These are phyloP conservation scores for Coffea eugenioides DNA, from an alignment of 257 asterid genomes.

Conservation along the genomic window DNA sequence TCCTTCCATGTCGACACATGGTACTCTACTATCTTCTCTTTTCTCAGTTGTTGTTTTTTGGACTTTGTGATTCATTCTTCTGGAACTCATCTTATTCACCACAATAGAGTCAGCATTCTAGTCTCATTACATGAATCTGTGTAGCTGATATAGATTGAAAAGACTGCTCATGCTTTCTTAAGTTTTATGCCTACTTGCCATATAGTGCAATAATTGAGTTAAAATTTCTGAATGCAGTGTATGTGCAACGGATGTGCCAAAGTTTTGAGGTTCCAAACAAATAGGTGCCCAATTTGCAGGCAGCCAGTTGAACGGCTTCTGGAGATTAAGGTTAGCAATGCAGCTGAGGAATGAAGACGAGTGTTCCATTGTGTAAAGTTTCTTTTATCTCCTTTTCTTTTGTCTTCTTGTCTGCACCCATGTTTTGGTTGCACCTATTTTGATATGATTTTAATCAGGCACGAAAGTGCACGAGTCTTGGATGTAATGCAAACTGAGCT, in stretches of 20 bases:
- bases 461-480: constrained; percentile 29
- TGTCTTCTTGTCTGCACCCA: background rate
- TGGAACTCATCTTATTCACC: background rate
- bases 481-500: constrained; percentile 16
- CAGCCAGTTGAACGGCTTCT: constrained; percentile 97
- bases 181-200: background rate
- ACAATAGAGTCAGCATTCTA: background rate
- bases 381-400: background rate
- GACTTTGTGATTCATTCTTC: background rate
- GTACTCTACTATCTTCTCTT: constrained; percentile 32
- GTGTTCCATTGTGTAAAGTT: constrained; percentile 38
- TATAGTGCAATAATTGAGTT: background rate
- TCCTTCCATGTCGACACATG: constrained; percentile 95
- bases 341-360: constrained; percentile 50
- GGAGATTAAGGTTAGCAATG: constrained; percentile 83
- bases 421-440: constrained; percentile 14
- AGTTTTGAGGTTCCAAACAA: constrained; percentile 88
- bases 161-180: background rate
- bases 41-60: background rate
- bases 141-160: background rate
- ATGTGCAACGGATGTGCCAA: constrained; percentile 98
- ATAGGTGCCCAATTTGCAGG: constrained; percentile 96
- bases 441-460: constrained; percentile 31
- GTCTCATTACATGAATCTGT: background rate
- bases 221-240: constrained; percentile 56